Percentiles rank a stretch among this genome's conserved stretches.
phyloP scores from a whole-genome alignment of 495 filamentous ascomycete species.

The Emericellopsis terricola region DNA sequence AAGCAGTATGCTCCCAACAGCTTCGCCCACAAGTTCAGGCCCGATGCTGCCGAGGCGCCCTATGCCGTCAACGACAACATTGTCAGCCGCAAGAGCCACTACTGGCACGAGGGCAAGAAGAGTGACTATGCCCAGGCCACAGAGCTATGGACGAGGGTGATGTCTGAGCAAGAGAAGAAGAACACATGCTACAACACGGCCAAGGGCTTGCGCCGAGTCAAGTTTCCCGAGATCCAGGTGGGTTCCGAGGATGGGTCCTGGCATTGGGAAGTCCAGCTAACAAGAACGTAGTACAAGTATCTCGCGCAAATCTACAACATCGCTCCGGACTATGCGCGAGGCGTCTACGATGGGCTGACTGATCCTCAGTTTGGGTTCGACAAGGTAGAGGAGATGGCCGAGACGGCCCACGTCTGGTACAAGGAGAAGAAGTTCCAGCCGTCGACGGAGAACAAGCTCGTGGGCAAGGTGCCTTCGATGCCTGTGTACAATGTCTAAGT shows the following conservation, averaged over 20 bases:
- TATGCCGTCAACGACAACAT: slow-evolving; percentile 30
- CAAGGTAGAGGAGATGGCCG: slow-evolving; percentile 18
- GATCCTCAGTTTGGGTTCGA: slow-evolving; percentile 23
- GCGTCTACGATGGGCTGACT: slow-evolving; percentile 25
- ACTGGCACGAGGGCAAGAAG: slow-evolving; percentile 33
- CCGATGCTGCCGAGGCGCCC: slow-evolving; percentile 33
- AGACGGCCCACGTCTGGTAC: slow-evolving; percentile 7
- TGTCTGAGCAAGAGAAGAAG: slow-evolving; percentile 22
- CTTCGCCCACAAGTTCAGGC: slow-evolving; percentile 35
- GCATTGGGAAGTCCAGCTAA: neutral
- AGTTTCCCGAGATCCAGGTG: slow-evolving; percentile 11
- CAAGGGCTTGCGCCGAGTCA: slow-evolving; percentile 18
- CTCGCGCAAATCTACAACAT: slow-evolving; percentile 36
- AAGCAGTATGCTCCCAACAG: slow-evolving; percentile 36
- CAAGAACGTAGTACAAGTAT: slow-evolving; percentile 25
- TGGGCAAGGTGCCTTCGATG: slow-evolving; percentile 6
- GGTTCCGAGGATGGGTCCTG: neutral
- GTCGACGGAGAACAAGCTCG: slow-evolving; percentile 5
- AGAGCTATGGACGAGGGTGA: slow-evolving; percentile 28
- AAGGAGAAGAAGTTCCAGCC: slow-evolving; percentile 27
- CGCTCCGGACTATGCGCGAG: slow-evolving; percentile 24
- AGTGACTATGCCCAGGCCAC: slow-evolving; percentile 34
- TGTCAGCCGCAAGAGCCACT: slow-evolving; percentile 33
- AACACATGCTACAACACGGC: slow-evolving; percentile 31
- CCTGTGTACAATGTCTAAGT: slow-evolving; percentile 8